These are phyloP conservation scores for Ophiostoma tasmaniense DNA, from an alignment of 2,329 filamentous ascomycete species.

Conservation along the genomic window DNA sequence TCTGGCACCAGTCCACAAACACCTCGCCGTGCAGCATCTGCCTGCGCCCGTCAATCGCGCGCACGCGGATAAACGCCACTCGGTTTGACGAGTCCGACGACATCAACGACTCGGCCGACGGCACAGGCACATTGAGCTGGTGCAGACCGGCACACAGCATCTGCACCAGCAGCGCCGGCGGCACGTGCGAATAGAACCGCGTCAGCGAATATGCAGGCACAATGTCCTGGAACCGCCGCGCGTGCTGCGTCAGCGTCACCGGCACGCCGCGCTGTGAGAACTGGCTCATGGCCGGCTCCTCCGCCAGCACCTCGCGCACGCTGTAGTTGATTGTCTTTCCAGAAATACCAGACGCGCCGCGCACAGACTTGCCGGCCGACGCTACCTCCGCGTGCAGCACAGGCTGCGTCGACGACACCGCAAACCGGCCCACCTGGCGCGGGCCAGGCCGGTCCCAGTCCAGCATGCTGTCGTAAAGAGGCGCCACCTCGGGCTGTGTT, in stretches of 20 bases:
- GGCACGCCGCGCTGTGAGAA: constrained; percentile 78
- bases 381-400: constrained; percentile 17
- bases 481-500: constrained; percentile 51
- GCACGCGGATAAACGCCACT: constrained; percentile 60
- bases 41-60: constrained; percentile 61
- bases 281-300: constrained; percentile 80
- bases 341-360: constrained; percentile 16
- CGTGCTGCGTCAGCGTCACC: constrained; percentile 78
- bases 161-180: constrained; percentile 65
- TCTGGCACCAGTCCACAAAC: constrained; percentile 45
- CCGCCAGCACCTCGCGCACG: constrained; percentile 56
- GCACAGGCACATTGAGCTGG: constrained; percentile 66
- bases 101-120: constrained; percentile 39
- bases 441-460: constrained; percentile 76
- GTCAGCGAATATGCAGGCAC: constrained; percentile 80
- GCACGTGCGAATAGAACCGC: constrained; percentile 81
- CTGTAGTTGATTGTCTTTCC: constrained; percentile 8
- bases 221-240: constrained; percentile 82
- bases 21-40: constrained; percentile 70
- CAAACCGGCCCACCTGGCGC: constrained; percentile 40
- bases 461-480: constrained; percentile 65
- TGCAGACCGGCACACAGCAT: constrained; percentile 75
- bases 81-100: constrained; percentile 17
- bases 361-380: constrained; percentile 15
- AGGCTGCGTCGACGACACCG: constrained; percentile 44